A percentile compares a stretch with the other conserved stretches of the same genome.
These are phyloP conservation scores for Aspergillus bertholletiae DNA, from an alignment of 495 filamentous ascomycete genomes.

Conservation along the genomic window DNA sequence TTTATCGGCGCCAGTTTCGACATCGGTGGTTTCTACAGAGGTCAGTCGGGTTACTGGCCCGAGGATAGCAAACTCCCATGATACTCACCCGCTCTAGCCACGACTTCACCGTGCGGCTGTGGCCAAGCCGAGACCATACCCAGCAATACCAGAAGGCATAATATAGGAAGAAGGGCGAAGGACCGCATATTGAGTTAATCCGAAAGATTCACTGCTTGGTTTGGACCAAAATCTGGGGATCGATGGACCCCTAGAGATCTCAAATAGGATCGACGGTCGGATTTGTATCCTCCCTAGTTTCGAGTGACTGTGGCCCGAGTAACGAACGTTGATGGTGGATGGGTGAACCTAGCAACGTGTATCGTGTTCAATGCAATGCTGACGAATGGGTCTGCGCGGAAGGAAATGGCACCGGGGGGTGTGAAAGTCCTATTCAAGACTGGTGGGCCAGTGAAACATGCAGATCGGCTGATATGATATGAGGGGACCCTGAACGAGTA, in stretches of 20 bases:
- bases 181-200: conserved; percentile 30
- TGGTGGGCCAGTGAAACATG: conserved; percentile 16
- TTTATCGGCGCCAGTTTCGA: conserved; percentile 12
- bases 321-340: background rate
- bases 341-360: background rate
- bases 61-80: background rate
- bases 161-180: conserved; percentile 24
- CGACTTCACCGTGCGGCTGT: conserved; percentile 32
- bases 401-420: background rate
- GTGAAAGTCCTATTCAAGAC: conserved; percentile 5
- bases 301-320: conserved; percentile 5
- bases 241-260: background rate
- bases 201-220: background rate
- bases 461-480: conserved; percentile 17
- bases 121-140: conserved; percentile 49
- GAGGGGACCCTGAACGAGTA: conserved; percentile 15
- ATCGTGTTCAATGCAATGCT: background rate
- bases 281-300: background rate
- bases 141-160: conserved; percentile 43
- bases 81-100: conserved; percentile 31
- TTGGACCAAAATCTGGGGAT: background rate
- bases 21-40: conserved; percentile 18
- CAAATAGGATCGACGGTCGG: conserved; percentile 3
- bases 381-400: background rate
- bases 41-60: conserved; percentile 7